phyloP scores from a whole-genome alignment of 805 yeast genomes.

The Candida qinlingensis region DNA sequence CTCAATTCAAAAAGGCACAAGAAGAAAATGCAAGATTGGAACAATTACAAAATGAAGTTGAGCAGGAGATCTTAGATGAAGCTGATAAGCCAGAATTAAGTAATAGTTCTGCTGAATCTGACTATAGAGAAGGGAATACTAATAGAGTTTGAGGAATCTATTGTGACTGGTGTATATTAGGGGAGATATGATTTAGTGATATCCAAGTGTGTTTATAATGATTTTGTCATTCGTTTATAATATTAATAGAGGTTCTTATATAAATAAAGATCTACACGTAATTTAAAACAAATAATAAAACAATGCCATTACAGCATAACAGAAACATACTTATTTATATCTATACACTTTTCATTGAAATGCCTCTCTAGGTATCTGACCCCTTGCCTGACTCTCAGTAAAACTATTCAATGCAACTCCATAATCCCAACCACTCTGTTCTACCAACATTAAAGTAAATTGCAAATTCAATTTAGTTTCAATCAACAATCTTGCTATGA shows the following conservation, averaged over 20 bases:
- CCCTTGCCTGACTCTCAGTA: slow-evolving; percentile 43
- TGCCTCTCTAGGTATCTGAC: slow-evolving; percentile 27
- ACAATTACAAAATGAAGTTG: slow-evolving; percentile 13
- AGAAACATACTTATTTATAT: not conserved
- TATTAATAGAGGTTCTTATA: too few relatives aligned
- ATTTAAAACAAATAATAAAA: too few relatives aligned
- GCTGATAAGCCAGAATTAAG: not conserved
- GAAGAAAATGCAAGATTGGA: slow-evolving; percentile 26
- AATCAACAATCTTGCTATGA: slow-evolving; percentile 57
- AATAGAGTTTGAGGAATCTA: not conserved
- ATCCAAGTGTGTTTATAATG: too few relatives aligned
- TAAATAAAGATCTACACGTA: too few relatives aligned
- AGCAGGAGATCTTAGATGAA: slow-evolving; percentile 9
- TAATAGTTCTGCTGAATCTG: not conserved
- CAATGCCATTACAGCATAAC: too few relatives aligned
- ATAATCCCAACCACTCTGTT: slow-evolving; percentile 83
- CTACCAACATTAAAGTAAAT: slow-evolving; percentile 76
- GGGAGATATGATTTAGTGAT: too few relatives aligned
- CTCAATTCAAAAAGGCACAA: slow-evolving; percentile 36
- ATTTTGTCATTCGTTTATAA: too few relatives aligned
- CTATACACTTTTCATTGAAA: slow-evolving; percentile 10
- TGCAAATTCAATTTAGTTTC: slow-evolving; percentile 77
- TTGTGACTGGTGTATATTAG: too few relatives aligned
- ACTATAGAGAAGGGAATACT: not conserved
- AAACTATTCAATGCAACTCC: slow-evolving; percentile 66